Evolutionary conservation across 2,329 filamentous ascomycete genomes (phyloP), one percentile per base, ranked within the genome.

Genomic region (Penicillium sp.): DNA sequence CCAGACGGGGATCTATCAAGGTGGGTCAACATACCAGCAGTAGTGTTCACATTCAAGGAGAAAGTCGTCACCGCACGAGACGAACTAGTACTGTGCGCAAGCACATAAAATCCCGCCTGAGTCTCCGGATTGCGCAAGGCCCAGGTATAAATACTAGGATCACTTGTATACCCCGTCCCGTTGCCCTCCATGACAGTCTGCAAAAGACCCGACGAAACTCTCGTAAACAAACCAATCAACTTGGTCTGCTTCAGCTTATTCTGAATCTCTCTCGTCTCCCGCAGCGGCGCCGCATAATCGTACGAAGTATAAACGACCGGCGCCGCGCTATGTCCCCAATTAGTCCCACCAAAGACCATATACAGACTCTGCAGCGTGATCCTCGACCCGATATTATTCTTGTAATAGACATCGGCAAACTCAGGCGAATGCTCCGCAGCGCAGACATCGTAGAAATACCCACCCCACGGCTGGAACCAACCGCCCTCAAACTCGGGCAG

Each of bases 361-460:
- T 84, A 85, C 14, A 84, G 59, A 47, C 75, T 83, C 36, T 82
- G 71, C 11, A 83, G 67, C 0, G 81, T 83, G 1, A 79, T 73
- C 22, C 78, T 72, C 54, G 83, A 81, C 6, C 77, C 83, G 56
- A 85, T 78, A 53, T 84, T 81, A 62, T 84, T 82, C 66, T 84
- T 84, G 67, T 84, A 85, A 56, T 82, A 85, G 1, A 85, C 79
- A 69, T 85, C 82, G 1, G 81, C 77, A 66, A 83, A 85, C 13
- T 77, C 77, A 0, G 75, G 71, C 19, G 73, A 75, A 36, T 81
- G 79, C 47, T 83, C 79, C 0, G 79, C 72, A 14, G 69, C 54
- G 61, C 82, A 84, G 55, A 77, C 69, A 54, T 84, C 83, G 59
- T 83, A 85, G 60, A 83, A 83, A 1, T 74, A 75, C 3, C 79